Percentiles rank a stretch among this genome's conserved stretches.
Evolutionary conservation across 805 yeast species (phyloP).

Genomic region (Ascoidea asiatica): DNA sequence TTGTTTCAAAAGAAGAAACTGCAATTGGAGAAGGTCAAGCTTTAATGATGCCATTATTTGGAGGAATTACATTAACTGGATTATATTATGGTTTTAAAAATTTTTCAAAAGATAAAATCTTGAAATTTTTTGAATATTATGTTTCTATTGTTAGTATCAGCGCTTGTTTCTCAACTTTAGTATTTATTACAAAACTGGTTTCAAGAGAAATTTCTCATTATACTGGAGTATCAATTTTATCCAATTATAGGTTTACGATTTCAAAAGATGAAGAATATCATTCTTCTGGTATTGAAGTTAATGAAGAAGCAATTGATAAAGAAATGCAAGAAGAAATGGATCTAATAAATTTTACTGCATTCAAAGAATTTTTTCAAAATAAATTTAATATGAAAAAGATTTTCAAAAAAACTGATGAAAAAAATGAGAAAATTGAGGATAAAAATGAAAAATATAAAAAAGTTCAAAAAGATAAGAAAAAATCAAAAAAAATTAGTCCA

Average conservation of each 20-base stretch:
- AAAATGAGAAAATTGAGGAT: conserved; percentile 1
- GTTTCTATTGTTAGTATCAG: conserved; percentile 20
- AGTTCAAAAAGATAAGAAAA: conserved; percentile 2
- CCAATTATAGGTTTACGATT: conserved; percentile 28
- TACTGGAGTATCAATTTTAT: conserved; percentile 17
- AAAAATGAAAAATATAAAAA: conserved; percentile 7
- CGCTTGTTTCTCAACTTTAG: conserved; percentile 19
- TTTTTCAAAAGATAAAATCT: conserved; percentile 19
- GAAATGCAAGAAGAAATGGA: conserved; percentile 14
- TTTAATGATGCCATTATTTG: conserved; percentile 28
- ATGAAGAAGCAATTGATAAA: conserved; percentile 18
- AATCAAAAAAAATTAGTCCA: neutral
- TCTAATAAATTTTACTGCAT: neutral
- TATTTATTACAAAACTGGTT: conserved; percentile 15
- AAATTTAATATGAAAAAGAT: neutral
- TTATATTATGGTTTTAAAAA: conserved; percentile 24
- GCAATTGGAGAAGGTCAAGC: conserved; percentile 18
- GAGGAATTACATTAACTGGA: conserved; percentile 24
- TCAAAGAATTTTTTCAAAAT: neutral
- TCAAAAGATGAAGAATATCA: conserved; percentile 20
- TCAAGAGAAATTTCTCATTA: conserved; percentile 18
- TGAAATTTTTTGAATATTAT: conserved; percentile 21
- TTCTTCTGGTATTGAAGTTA: conserved; percentile 24
- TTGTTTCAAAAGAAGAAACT: conserved; percentile 12
- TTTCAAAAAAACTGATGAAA: conserved; percentile 1